These are phyloP conservation scores for Phaseolus coccineus DNA, from an alignment of 331 rosid genomes.

Conservation along the genomic window DNA sequence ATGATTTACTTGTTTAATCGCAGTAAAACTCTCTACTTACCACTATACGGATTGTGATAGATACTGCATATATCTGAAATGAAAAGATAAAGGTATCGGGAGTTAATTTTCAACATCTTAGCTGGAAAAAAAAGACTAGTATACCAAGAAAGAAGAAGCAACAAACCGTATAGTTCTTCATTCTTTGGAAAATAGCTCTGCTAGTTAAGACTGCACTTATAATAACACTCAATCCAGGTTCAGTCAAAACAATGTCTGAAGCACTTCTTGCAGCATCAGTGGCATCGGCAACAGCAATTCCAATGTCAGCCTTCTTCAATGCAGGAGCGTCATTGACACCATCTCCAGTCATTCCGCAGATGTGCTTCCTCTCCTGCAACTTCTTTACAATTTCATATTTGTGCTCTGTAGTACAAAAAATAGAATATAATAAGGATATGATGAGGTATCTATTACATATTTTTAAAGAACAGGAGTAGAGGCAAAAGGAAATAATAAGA, in stretches of 20 bases:
- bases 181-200: slow-evolving; percentile 96
- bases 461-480: background rate
- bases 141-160: background rate
- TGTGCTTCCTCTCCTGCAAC: slow-evolving; percentile 95
- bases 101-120: slow-evolving; percentile 8
- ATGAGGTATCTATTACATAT: background rate
- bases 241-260: slow-evolving; percentile 95
- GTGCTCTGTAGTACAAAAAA: slow-evolving; percentile 62
- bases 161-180: slow-evolving; percentile 97
- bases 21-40: slow-evolving; percentile 57
- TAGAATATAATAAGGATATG: slow-evolving; percentile 12
- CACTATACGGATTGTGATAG: slow-evolving; percentile 99
- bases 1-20: background rate
- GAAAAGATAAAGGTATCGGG: slow-evolving; percentile 15
- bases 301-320: slow-evolving; percentile 94
- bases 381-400: slow-evolving; percentile 96
- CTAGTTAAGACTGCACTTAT: slow-evolving; percentile 96
- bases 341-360: slow-evolving; percentile 99
- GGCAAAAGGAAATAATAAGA: background rate
- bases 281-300: slow-evolving; percentile 99
- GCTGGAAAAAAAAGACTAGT: background rate
- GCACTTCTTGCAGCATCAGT: slow-evolving; percentile 99
- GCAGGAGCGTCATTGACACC: slow-evolving; percentile 99
- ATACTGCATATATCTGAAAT: slow-evolving; percentile 92
- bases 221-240: slow-evolving; percentile 97